phyloP scores from a whole-genome alignment of 2,329 filamentous ascomycete species.

The Stachybotrys echinatus region DNA sequence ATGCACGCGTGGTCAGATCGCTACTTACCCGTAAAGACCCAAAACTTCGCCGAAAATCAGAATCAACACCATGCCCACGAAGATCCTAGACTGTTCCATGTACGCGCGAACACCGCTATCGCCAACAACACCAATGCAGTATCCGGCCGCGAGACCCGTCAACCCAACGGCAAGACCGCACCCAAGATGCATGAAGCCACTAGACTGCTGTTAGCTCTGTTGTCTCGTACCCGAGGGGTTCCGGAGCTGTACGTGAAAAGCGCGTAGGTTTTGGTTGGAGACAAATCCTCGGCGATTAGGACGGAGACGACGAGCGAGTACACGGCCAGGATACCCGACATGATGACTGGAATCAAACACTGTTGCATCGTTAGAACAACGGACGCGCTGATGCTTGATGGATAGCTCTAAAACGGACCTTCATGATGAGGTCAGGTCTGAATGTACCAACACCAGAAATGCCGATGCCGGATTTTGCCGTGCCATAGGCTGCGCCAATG shows the following conservation, averaged over 20 bases:
- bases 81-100: slow-evolving; percentile 93
- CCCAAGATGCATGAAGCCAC: slow-evolving; percentile 89
- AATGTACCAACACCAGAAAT: slow-evolving; percentile 83
- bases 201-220: slow-evolving; percentile 31
- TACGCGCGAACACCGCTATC: slow-evolving; percentile 91
- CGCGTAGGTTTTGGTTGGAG: slow-evolving; percentile 62
- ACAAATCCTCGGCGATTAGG: slow-evolving; percentile 88
- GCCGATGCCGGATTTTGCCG: slow-evolving; percentile 82
- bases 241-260: slow-evolving; percentile 82
- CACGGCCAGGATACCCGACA: slow-evolving; percentile 98
- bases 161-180: slow-evolving; percentile 88
- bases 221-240: too few species aligned
- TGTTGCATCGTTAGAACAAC: slow-evolving; percentile 26
- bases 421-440: slow-evolving; percentile 85
- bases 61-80: slow-evolving; percentile 97
- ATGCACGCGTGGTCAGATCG: not conserved
- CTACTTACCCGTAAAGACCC: slow-evolving; percentile 83
- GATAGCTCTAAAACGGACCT: slow-evolving; percentile 45
- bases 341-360: slow-evolving; percentile 86
- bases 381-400: not conserved
- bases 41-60: slow-evolving; percentile 97
- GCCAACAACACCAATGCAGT: slow-evolving; percentile 92
- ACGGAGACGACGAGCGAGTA: slow-evolving; percentile 97
- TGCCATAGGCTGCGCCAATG: slow-evolving; percentile 77
- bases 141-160: slow-evolving; percentile 88